Conservation (phyloP, 2,329 filamentous ascomycete genomes). For the Pyricularia sp. region DNA sequence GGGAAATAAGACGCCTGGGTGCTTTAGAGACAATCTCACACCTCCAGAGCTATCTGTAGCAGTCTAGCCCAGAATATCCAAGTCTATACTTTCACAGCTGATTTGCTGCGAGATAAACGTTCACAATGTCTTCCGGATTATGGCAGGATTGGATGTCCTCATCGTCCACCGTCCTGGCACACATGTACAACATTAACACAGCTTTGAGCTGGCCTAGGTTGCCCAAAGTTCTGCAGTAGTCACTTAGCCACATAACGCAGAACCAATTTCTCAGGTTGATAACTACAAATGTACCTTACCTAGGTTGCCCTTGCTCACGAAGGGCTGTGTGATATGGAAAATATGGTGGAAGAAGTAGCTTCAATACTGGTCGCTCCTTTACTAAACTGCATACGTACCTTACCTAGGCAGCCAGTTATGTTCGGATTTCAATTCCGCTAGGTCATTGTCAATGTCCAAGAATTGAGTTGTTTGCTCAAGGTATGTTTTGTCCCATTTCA, state of each 20-base stretch:
- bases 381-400: neutral
- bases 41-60: neutral
- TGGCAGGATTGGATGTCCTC: neutral
- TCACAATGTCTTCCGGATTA: no score
- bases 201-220: neutral
- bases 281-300: neutral
- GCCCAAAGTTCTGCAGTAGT: neutral
- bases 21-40: neutral
- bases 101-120: neutral
- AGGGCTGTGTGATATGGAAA: neutral
- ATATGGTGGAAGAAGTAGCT: neutral
- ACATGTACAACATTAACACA: neutral
- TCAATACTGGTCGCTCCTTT: neutral
- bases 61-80: neutral
- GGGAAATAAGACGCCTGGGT: neutral
- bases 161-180: neutral
- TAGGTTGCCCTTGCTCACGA: neutral
- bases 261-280: neutral
- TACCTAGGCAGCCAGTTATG: no score
- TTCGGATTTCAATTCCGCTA: no score
- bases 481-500: no score
- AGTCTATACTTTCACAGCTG: neutral
- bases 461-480: no score
- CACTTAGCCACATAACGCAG: neutral
- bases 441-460: no score